Conservation (phyloP, 2,329 filamentous ascomycete species). For the Ceratocystis albifundus region DNA sequence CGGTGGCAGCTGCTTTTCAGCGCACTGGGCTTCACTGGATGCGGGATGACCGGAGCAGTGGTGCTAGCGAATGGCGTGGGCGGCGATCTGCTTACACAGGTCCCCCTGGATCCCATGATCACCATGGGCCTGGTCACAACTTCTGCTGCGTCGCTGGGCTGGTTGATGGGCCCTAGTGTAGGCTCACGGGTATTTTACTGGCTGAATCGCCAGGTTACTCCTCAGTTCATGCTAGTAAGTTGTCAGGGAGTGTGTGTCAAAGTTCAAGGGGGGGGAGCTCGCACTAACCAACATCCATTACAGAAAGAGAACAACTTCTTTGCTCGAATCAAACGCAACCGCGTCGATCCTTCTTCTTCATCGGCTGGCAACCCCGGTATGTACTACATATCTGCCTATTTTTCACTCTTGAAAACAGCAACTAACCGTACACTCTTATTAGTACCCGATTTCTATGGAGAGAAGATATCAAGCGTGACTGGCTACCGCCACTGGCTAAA, state of each 20-base stretch:
- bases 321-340: constrained; percentile 76
- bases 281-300: constrained; percentile 9
- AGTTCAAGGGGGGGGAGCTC: no score
- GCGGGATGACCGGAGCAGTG: constrained; percentile 51
- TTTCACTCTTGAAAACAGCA: background rate
- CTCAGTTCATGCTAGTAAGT: constrained; percentile 58
- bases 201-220: constrained; percentile 52
- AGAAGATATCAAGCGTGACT: constrained; percentile 88
- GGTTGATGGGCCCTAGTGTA: constrained; percentile 73
- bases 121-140: constrained; percentile 71
- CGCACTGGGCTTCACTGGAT: constrained; percentile 49
- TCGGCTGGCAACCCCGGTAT: constrained; percentile 74
- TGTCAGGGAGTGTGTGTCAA: background rate
- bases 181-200: constrained; percentile 71
- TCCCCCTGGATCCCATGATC: constrained; percentile 80
- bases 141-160: constrained; percentile 67
- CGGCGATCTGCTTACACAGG: constrained; percentile 56
- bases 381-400: constrained; percentile 24
- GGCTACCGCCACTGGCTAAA: constrained; percentile 94
- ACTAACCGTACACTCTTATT: background rate
- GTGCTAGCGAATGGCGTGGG: constrained; percentile 59
- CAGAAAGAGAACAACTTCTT: constrained; percentile 94
- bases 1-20: constrained; percentile 74
- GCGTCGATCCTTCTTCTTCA: constrained; percentile 80
- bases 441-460: constrained; percentile 95